A percentile compares a stretch with the other conserved stretches of the same genome.
Conservation (phyloP, 148 eudicot genomes). For the Arctostaphylos glauca region DNA sequence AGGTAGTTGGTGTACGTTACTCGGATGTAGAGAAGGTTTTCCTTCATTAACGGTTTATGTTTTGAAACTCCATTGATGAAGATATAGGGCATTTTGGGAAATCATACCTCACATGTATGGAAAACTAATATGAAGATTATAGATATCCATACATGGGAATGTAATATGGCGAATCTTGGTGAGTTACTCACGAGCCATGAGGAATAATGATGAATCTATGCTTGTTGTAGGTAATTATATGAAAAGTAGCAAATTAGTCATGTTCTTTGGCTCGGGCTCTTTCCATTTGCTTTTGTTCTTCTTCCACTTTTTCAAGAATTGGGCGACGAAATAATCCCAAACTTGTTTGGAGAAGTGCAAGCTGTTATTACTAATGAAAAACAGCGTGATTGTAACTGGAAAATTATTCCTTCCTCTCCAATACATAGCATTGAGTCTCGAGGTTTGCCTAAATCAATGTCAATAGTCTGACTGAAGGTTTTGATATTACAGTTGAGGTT, state of each 20-base stretch:
- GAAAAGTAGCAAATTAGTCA: neutral
- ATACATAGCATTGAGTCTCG: neutral
- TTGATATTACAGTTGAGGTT: neutral
- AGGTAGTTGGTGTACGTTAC: no score
- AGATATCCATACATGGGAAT: neutral
- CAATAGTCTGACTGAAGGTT: neutral
- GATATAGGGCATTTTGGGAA: neutral
- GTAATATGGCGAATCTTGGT: neutral
- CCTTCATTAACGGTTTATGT: no score
- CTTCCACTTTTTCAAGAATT: neutral
- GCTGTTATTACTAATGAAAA: neutral
- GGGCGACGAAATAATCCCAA: neutral
- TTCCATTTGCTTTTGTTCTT: neutral
- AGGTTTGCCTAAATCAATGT: neutral
- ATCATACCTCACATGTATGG: neutral
- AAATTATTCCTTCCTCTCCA: neutral
- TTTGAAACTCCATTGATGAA: no score
- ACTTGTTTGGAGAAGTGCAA: neutral
- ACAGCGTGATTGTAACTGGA: neutral
- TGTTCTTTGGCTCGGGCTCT: neutral
- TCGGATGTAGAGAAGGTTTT: no score
- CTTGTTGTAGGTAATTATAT: neutral
- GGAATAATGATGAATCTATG: neutral
- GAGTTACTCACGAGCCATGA: neutral
- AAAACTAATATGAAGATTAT: no score